A percentile compares a stretch with the other conserved stretches of the same genome.
phyloP scores from a whole-genome alignment of 108 stramenopile genomes.

The Nitzschia sp. region DNA sequence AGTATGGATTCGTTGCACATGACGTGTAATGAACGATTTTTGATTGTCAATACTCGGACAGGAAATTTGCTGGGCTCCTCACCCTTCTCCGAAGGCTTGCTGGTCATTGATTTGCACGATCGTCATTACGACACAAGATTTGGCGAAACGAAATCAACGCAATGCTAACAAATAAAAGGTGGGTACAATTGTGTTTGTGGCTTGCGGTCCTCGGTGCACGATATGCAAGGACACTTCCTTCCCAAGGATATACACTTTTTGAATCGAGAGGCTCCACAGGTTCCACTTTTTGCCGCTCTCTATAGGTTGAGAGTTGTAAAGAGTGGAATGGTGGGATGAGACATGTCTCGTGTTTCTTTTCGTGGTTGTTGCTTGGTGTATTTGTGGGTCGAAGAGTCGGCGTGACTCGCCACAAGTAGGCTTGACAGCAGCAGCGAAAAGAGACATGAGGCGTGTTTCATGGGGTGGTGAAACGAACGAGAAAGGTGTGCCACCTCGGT shows the following conservation, averaged over 20 bases:
- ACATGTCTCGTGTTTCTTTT: not conserved
- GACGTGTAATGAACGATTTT: constrained; percentile 68
- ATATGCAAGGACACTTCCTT: not conserved
- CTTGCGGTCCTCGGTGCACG: not conserved
- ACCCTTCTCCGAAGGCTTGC: constrained; percentile 50
- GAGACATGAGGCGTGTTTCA: not conserved
- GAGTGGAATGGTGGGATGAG: constrained; percentile 6
- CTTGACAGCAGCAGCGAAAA: not conserved
- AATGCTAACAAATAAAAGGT: not conserved
- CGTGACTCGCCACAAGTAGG: too few relatives aligned
- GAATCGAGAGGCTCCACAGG: constrained; percentile 26
- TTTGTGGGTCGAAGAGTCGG: too few relatives aligned
- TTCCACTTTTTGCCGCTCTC: constrained; percentile 11
- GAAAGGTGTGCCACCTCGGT: too few relatives aligned
- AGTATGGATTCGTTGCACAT: constrained; percentile 55
- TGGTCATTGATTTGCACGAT: constrained; percentile 67
- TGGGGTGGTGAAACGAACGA: constrained; percentile 10
- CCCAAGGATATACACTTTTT: constrained; percentile 33
- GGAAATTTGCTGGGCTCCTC: constrained; percentile 54
- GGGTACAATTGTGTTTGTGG: not conserved
- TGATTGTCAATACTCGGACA: constrained; percentile 68
- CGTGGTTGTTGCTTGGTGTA: not conserved
- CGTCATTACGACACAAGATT: not conserved
- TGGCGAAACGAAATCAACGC: too few relatives aligned
- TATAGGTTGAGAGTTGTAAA: constrained; percentile 24